Evolutionary conservation across 2,329 filamentous ascomycete species (phyloP), one percentile per base, ranked within the genome.

Genomic region (Fusarium veterinarium): DNA sequence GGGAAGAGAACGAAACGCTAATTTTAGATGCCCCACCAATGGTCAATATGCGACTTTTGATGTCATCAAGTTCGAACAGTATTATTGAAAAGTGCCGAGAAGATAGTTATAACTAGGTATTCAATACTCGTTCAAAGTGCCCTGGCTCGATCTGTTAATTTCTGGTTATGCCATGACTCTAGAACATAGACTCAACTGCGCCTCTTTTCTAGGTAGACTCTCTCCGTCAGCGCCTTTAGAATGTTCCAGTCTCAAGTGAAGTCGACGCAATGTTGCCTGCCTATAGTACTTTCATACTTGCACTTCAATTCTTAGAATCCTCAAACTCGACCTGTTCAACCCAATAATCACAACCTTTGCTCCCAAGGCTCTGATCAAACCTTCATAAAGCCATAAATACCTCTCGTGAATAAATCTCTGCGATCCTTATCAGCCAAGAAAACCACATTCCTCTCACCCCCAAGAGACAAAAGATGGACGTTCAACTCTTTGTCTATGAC

Each of bases 401-500:
- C n/a, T 35, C 7, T 59, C 10, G 17, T 5, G 8, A 42, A n/a
- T 52, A 28, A 17, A 33, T 25, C 28, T 41, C 7, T 49, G 6
- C 17, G 46, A 38, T 46, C n/a, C 19, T 14, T 19, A 44, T 28
- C 23, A 17, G 20, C 41, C 33, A 53, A 58, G 52, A 25, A 41
- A 42, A 40, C 25, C 37, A 20, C 28, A 38, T 49, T 58, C 25
- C 40, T 53, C 45, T 38, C 37, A 51, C 16, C 16, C 14, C 37
- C 12, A 41, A 17, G 13, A 8, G 11, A 38, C 31, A 46, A 48
- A 17, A 40, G 12, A 95, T 95, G 92, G 91, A 94, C 64, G 91
- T 95, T 55, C 87, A 93, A 77, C 85, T 95, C 33, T 91, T 95
- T 64, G 88, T 95, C 41, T 95, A 95, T 78, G 93, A 95, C 83